Evolutionary conservation across 192 early-diverging fungal genomes (phyloP), one percentile per base, ranked within the genome.

Genomic region (Thoreauomyces humboldtii): DNA sequence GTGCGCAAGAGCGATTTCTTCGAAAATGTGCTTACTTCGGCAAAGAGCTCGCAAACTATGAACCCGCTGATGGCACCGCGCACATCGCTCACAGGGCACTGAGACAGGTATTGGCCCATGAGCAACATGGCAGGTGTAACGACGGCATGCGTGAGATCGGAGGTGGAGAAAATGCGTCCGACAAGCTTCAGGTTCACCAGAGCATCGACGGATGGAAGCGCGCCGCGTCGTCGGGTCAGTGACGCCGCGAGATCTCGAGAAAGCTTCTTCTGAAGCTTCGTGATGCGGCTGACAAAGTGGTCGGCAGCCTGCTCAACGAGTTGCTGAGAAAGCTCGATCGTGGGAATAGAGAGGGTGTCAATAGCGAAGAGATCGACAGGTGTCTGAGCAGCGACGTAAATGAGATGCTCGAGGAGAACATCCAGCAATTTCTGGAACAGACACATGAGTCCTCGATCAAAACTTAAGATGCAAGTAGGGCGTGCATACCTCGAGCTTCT

Each of bases 111-210:
- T 73, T 93, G 87, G 37, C 78, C 75, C 71, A 95, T 87, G n/a
- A 91, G 73, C 2, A 95, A 62, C 50, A 89, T 77, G 35, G 91
- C 83, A 12, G 95, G 96, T 1, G 95, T 97, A 5, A 90, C 78
- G 4, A 97, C 85, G 5, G 86, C 70, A 70, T 98, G 94, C 59
- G 85, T 82, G 36, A 88, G 86, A 85, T 98, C 96, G 0, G 95
- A 94, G n/a, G 91, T 86, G 1, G 96, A 93, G 72, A 92, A 96
- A 7, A 97, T 74, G 32, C 86, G 81, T 0, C 80, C 84, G 46
- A 95, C 69, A 28, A 88, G 59, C 29, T 87, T 82, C 51, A 96
- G 72, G 42, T 85, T 70, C 25, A 85, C 76, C 31, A 96, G 34
- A 15, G 47, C 48, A 35, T 48, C 34, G 7, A 52, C 28, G 15